A percentile compares a stretch with the other conserved stretches of the same genome.
phyloP scores from a whole-genome alignment of 108 stramenopile species.

The Seminavis robusta region DNA sequence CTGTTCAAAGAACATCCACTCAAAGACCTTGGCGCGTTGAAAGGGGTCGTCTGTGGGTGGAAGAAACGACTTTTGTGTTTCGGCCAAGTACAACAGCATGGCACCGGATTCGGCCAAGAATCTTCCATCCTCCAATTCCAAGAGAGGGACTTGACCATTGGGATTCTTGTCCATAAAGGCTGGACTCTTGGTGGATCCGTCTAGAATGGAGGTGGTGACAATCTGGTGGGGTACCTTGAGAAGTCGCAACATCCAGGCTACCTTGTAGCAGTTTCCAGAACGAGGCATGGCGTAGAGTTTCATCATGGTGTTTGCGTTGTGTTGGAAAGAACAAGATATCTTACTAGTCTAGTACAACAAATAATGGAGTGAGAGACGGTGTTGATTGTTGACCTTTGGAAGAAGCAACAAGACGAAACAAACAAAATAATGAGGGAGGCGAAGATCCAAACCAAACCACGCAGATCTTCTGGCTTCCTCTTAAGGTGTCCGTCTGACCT shows the following conservation, averaged over 20 bases:
- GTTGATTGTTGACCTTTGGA: too few species aligned
- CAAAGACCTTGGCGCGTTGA: too few species aligned
- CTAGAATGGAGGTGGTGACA: not conserved
- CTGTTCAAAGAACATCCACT: constrained; percentile 16
- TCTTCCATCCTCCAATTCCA: constrained; percentile 4
- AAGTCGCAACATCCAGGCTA: constrained; percentile 5
- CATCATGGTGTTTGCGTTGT: not conserved
- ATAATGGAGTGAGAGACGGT: too few species aligned
- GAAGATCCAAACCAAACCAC: too few species aligned
- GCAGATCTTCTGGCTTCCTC: too few species aligned
- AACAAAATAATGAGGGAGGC: too few species aligned
- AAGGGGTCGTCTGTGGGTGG: too few species aligned
- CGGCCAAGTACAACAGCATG: not conserved
- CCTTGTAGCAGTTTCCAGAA: constrained; percentile 5
- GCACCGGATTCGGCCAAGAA: not conserved
- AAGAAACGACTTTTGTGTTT: not conserved
- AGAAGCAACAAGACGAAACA: too few species aligned
- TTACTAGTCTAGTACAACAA: too few species aligned
- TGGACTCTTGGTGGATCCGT: constrained; percentile 3
- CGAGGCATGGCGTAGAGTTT: not conserved
- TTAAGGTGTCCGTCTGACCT: too few species aligned
- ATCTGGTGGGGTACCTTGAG: not conserved
- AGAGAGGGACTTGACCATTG: constrained; percentile 9
- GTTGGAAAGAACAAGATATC: too few species aligned
- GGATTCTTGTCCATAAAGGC: constrained; percentile 5